phyloP scores from a whole-genome alignment of 371 early-diverging fungal species.

The Phascolomyces articulosus region DNA sequence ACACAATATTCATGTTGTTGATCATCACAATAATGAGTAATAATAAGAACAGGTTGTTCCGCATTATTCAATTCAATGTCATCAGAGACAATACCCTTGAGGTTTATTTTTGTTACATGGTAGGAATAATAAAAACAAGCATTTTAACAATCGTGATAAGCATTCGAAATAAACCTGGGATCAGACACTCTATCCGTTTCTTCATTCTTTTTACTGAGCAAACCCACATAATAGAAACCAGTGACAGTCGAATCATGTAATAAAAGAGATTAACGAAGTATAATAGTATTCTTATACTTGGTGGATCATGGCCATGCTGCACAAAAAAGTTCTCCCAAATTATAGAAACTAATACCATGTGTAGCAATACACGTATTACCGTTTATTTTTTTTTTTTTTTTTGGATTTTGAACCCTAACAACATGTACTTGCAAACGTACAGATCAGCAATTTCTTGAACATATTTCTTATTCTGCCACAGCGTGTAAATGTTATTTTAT shows the following conservation, averaged over 20 bases:
- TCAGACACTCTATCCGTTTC: slow-evolving; percentile 23
- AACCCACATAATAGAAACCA: slow-evolving; percentile 33
- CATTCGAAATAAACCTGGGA: slow-evolving; percentile 23
- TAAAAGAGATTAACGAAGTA: too few relatives aligned
- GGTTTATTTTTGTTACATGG: neutral
- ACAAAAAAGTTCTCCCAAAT: too few relatives aligned
- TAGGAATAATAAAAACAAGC: neutral
- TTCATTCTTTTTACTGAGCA: slow-evolving; percentile 31
- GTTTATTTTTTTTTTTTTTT: too few relatives aligned
- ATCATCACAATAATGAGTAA: slow-evolving; percentile 29
- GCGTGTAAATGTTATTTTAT: too few relatives aligned
- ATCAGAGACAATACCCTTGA: slow-evolving; percentile 16
- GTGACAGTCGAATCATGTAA: slow-evolving; percentile 28
- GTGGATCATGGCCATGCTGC: too few relatives aligned
- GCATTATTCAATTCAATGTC: slow-evolving; percentile 23
- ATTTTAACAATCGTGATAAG: slow-evolving; percentile 38
- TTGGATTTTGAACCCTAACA: too few relatives aligned
- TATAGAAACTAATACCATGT: too few relatives aligned
- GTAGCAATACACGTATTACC: too few relatives aligned
- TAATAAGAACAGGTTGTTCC: slow-evolving; percentile 29
- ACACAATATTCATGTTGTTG: slow-evolving; percentile 19
- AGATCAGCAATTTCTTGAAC: too few relatives aligned
- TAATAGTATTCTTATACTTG: too few relatives aligned
- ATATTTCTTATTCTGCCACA: too few relatives aligned
- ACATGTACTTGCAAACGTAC: too few relatives aligned